A percentile compares a stretch with the other conserved stretches of the same genome.
Evolutionary conservation across 306 rosid species (phyloP).

Genomic region (Quercus robur): DNA sequence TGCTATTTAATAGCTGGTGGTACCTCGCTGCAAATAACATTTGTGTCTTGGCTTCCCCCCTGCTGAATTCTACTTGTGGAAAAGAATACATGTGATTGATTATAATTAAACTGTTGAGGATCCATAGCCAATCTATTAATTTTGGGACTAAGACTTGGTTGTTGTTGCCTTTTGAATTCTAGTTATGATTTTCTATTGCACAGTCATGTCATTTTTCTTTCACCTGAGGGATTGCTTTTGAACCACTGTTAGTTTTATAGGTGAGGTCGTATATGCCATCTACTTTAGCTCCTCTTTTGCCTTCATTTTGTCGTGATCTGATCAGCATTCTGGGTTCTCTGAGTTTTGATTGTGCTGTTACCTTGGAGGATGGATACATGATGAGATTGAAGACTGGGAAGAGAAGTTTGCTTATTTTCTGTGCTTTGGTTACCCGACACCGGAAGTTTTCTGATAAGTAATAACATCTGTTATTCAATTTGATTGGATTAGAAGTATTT

Average conservation of each 20-base stretch:
- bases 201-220: background rate
- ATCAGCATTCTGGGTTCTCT: conserved; percentile 62
- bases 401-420: conserved; percentile 73
- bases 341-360: conserved; percentile 39
- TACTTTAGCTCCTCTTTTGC: conserved; percentile 58
- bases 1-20: conserved; percentile 1
- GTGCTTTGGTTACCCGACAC: conserved; percentile 74
- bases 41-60: background rate
- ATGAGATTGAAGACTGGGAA: conserved; percentile 73
- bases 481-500: conserved; percentile 9
- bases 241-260: conserved; percentile 39
- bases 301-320: conserved; percentile 57
- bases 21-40: background rate
- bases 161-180: background rate
- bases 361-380: conserved; percentile 44
- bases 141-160: no score
- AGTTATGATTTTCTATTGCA: background rate
- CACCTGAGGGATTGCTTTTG: background rate
- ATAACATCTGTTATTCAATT: conserved; percentile 17
- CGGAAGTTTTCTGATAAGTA: conserved; percentile 84
- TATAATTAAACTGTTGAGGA: no score
- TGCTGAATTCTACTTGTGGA: background rate
- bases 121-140: no score
- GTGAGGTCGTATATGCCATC: conserved; percentile 85
- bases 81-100: no score